Evolutionary conservation across 371 early-diverging fungal species (phyloP).

Genomic region (Umbelopsis sp.): DNA sequence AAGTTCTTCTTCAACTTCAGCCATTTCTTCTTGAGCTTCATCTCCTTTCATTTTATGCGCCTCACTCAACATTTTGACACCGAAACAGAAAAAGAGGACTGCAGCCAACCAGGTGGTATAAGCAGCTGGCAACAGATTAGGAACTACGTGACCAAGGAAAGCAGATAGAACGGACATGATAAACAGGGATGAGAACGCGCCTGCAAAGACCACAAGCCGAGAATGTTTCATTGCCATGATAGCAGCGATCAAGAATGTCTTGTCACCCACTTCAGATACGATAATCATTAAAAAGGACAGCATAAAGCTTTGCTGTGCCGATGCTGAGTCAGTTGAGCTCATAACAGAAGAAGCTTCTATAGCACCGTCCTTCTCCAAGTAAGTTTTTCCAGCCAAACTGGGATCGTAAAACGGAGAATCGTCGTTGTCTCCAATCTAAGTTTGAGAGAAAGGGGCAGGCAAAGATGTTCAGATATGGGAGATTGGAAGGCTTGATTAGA

Average conservation of each 20-base stretch:
- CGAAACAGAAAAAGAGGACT: constrained; percentile 88
- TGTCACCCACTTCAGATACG: constrained; percentile 96
- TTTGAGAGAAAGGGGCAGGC: neutral
- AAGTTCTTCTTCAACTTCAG: constrained; percentile 87
- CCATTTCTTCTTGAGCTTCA: constrained; percentile 86
- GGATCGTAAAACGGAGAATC: constrained; percentile 1
- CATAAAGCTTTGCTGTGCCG: constrained; percentile 43
- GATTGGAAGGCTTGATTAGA: too few relatives aligned
- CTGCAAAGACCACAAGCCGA: constrained; percentile 83
- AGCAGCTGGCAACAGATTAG: constrained; percentile 80
- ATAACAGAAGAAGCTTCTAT: neutral
- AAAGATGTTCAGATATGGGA: neutral
- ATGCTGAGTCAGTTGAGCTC: neutral
- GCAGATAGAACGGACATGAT: constrained; percentile 96
- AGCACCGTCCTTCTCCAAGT: neutral
- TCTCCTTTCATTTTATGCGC: constrained; percentile 87
- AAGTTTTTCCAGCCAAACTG: constrained; percentile 3
- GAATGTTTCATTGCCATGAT: constrained; percentile 96
- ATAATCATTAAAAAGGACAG: constrained; percentile 82
- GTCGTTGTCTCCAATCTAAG: neutral
- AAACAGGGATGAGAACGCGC: constrained; percentile 83
- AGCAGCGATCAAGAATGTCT: constrained; percentile 96
- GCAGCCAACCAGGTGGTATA: constrained; percentile 87
- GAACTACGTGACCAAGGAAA: constrained; percentile 85
- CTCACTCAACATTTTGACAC: constrained; percentile 86